Conservation (phyloP, 352 stramenopile genomes). For the Phytophthora multivora region DNA sequence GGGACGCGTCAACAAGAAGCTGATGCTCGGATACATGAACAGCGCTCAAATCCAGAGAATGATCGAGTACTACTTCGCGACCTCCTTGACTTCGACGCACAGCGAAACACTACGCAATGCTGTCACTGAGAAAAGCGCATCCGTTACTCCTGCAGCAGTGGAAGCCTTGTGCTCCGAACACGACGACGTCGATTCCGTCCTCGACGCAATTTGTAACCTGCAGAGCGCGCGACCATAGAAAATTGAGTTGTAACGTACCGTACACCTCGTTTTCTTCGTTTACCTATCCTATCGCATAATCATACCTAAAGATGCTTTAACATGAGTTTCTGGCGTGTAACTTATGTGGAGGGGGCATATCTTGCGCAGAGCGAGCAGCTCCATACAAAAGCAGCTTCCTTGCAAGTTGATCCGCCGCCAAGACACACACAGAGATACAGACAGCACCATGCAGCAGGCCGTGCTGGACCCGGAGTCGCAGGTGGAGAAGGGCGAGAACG, state of each 20-base stretch:
- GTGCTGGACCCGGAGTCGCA: slow-evolving; percentile 83
- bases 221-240: neutral
- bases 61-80: slow-evolving; percentile 71
- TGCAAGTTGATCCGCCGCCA: neutral
- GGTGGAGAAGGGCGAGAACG: slow-evolving; percentile 96
- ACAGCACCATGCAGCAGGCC: slow-evolving; percentile 45
- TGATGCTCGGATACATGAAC: slow-evolving; percentile 74
- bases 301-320: too few relatives aligned
- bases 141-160: slow-evolving; percentile 47
- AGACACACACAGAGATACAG: neutral
- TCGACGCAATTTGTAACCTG: neutral
- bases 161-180: slow-evolving; percentile 57
- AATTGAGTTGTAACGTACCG: too few relatives aligned
- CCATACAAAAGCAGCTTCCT: slow-evolving; percentile 22
- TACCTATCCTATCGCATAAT: too few relatives aligned
- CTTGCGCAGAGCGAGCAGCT: slow-evolving; percentile 20
- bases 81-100: slow-evolving; percentile 28
- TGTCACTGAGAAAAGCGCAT: neutral
- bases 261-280: too few relatives aligned
- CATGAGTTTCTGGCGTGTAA: slow-evolving; percentile 11
- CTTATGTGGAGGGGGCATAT: slow-evolving; percentile 28
- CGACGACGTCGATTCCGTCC: slow-evolving; percentile 28
- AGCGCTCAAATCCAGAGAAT: slow-evolving; percentile 49
- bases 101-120: slow-evolving; percentile 8
- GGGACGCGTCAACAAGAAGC: slow-evolving; percentile 89